A percentile compares a stretch with the other conserved stretches of the same genome.
phyloP scores from a whole-genome alignment of 345 rosid genomes.

The Balakata baccata region DNA sequence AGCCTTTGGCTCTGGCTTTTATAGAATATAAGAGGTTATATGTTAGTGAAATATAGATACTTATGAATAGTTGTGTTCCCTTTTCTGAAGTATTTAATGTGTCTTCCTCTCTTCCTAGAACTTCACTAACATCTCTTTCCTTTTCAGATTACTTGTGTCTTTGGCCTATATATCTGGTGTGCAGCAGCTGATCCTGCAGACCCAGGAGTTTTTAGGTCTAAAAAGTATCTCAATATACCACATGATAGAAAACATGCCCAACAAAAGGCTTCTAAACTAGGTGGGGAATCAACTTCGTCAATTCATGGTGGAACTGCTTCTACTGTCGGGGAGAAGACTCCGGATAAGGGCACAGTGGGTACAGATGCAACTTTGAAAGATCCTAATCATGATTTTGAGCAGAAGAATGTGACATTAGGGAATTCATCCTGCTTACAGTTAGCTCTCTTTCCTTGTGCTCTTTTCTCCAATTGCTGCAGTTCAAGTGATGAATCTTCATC shows the following conservation, averaged over 20 bases:
- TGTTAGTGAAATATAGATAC: not conserved
- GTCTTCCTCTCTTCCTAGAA: not conserved
- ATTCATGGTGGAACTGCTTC: constrained; percentile 44
- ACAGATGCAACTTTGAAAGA: constrained; percentile 39
- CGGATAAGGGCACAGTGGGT: constrained; percentile 34
- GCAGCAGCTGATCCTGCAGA: constrained; percentile 34
- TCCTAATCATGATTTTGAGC: constrained; percentile 27
- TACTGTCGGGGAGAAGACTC: constrained; percentile 48
- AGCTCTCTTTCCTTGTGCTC: constrained; percentile 65
- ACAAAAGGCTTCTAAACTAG: constrained; percentile 53
- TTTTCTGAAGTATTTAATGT: not conserved
- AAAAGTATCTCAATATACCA: constrained; percentile 60
- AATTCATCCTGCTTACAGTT: constrained; percentile 42
- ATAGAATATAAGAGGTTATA: not conserved
- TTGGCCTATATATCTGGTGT: constrained; percentile 30
- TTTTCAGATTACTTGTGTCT: constrained; percentile 25
- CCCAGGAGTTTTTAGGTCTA: constrained; percentile 28
- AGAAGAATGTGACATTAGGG: constrained; percentile 35
- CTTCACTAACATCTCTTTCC: not conserved
- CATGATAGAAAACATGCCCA: constrained; percentile 44
- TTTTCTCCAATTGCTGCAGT: constrained; percentile 51
- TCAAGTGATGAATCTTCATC: constrained; percentile 60
- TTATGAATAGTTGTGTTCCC: not conserved
- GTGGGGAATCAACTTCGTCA: constrained; percentile 59
- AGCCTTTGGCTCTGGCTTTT: too few relatives aligned